Evolutionary conservation across 768 basidiomycete genomes (phyloP), one percentile per base, ranked within the genome.

Genomic region (Pleurotus eryngii): DNA sequence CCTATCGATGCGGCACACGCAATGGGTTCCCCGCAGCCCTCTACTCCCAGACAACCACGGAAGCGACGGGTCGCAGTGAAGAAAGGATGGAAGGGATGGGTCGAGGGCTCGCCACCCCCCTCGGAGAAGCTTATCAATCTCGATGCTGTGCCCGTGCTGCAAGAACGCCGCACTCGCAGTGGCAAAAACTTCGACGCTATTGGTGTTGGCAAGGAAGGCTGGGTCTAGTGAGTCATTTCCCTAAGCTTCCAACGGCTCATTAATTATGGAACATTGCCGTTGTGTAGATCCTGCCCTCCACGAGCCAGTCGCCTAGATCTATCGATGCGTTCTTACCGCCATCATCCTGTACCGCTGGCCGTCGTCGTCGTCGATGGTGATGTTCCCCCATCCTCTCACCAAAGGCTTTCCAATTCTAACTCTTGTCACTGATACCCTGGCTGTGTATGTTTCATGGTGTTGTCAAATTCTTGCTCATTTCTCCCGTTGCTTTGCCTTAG

Each of bases 11-110:
- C 61, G 9, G 61, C 67, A 53, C 58, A 58, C 59, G 49, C 60
- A 55, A 57, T 64, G 68, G 55, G 65, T 61, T 40, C 65, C 53
- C 45, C 67, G 9, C 64, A 64, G 22, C 67, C 63, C 24, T 73
- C 49, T 24, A n/a, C 38, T 11, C 54, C 57, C 15, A 42, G 65
- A 24, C 70, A 69, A n/a, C 30, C 30, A 0, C 78, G 80, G 46
- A 81, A 77, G 69, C 89, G 82, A 76, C 85, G 86, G 62, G 74
- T 79, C 45, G 78, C 85, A 0, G 85, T 81, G 37, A 85, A 80
- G 72, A 92, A 92, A 70, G 90, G 90, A 15, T 92, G 90, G 90
- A 92, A 92, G 75, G 90, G 90, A 39, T 92, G 90, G 90, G 87
- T 92, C 18, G 90, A 91, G 75, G 90, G 89, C 62, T 90, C 89